phyloP scores from a whole-genome alignment of 192 early-diverging fungal species.

The Gamsiella multidivaricata region DNA sequence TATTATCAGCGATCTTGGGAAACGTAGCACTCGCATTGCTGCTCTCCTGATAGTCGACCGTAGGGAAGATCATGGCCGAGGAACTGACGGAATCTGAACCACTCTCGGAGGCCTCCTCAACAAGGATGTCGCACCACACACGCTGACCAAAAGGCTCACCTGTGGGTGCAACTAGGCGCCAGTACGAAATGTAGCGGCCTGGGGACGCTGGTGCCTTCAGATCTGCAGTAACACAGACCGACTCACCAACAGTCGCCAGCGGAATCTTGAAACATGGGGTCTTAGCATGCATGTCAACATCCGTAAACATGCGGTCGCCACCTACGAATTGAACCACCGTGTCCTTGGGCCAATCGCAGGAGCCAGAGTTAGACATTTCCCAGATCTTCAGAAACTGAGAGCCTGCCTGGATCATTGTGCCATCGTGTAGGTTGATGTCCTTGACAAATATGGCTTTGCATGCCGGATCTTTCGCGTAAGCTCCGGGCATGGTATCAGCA shows the following conservation, averaged over 20 bases:
- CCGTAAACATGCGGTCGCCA: slow-evolving; percentile 64
- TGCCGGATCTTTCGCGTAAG: neutral
- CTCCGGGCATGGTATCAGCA: neutral
- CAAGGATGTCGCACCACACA: slow-evolving; percentile 74
- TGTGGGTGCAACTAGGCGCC: slow-evolving; percentile 66
- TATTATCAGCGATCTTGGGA: neutral
- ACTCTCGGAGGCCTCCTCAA: slow-evolving; percentile 59
- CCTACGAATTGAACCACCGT: slow-evolving; percentile 65
- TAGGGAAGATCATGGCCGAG: slow-evolving; percentile 59
- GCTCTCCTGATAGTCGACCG: slow-evolving; percentile 39
- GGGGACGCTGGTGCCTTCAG: slow-evolving; percentile 69
- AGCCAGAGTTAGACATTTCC: slow-evolving; percentile 73
- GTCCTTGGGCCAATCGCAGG: slow-evolving; percentile 68
- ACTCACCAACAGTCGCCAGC: slow-evolving; percentile 61
- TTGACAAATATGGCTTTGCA: slow-evolving; percentile 64
- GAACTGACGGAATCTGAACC: slow-evolving; percentile 52
- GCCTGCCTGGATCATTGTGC: slow-evolving; percentile 62
- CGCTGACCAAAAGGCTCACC: slow-evolving; percentile 74
- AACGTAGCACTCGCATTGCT: neutral
- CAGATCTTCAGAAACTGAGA: slow-evolving; percentile 77
- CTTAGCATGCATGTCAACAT: slow-evolving; percentile 37
- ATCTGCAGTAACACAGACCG: slow-evolving; percentile 69
- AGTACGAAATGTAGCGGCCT: slow-evolving; percentile 71
- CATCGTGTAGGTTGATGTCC: slow-evolving; percentile 75
- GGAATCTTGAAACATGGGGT: slow-evolving; percentile 55